Evolutionary conservation across 1,284 basidiomycete species (phyloP).

Genomic region (Bondarzewia mesenterica): DNA sequence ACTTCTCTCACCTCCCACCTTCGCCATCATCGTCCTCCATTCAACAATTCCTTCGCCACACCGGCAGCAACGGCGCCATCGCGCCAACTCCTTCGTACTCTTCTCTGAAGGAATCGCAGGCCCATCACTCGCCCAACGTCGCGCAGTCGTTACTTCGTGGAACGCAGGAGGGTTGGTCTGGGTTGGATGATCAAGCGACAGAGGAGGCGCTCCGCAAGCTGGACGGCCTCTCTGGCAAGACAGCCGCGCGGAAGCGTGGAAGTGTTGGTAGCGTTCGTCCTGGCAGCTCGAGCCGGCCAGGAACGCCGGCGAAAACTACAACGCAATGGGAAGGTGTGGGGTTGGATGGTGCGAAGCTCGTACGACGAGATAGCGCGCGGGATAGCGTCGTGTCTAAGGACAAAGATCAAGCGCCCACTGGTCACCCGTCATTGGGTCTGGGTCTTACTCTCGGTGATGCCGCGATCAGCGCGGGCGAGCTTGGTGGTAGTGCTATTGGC

Average conservation of each 20-base stretch:
- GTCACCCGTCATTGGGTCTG: constrained; percentile 21
- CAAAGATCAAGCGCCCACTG: constrained; percentile 17
- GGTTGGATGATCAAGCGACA: constrained; percentile 79
- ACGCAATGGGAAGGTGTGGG: constrained; percentile 62
- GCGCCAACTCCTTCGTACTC: constrained; percentile 36
- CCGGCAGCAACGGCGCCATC: constrained; percentile 35
- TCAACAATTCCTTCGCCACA: constrained; percentile 69
- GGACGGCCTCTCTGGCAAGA: constrained; percentile 78
- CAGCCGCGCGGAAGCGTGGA: constrained; percentile 42
- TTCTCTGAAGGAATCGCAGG: constrained; percentile 34
- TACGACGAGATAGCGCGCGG: constrained; percentile 37
- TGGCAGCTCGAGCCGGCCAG: constrained; percentile 59
- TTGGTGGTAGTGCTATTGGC: constrained; percentile 30
- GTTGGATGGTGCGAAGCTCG: constrained; percentile 39
- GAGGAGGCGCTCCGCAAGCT: constrained; percentile 89
- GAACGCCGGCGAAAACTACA: constrained; percentile 55
- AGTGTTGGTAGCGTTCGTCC: constrained; percentile 13
- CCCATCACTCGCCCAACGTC: constrained; percentile 54
- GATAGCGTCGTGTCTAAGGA: constrained; percentile 25
- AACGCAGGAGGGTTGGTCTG: constrained; percentile 79
- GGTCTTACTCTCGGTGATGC: constrained; percentile 32
- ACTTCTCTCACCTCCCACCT: constrained; percentile 84
- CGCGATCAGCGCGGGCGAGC: constrained; percentile 32
- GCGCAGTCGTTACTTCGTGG: constrained; percentile 75
- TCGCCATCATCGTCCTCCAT: constrained; percentile 83